Conservation (phyloP, 2,329 filamentous ascomycete species). For the Fusarium oxysporum region DNA sequence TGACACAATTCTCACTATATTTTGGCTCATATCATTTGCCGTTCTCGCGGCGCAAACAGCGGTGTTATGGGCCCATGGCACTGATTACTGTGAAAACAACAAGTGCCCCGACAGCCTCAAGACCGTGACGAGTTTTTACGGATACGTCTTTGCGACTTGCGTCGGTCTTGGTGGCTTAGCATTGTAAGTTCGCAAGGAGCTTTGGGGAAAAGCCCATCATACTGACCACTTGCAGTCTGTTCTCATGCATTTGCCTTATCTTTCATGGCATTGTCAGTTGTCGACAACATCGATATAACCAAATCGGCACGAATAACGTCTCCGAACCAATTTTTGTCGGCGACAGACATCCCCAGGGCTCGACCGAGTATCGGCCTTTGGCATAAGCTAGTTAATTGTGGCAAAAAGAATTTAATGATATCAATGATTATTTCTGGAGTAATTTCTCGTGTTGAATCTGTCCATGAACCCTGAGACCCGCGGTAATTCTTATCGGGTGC, state of each 20-base stretch:
- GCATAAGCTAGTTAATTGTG: fast-evolving
- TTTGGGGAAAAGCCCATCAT: fast-evolving
- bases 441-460: neutral
- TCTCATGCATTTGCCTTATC: constrained; percentile 56
- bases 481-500: neutral
- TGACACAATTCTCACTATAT: constrained; percentile 63
- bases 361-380: constrained; percentile 1
- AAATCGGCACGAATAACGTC: constrained; percentile 15
- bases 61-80: constrained; percentile 31
- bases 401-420: neutral
- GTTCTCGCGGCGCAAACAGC: constrained; percentile 53
- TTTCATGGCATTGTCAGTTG: constrained; percentile 56
- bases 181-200: constrained; percentile 53
- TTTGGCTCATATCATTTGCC: constrained; percentile 63
- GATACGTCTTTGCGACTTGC: constrained; percentile 49
- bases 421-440: neutral
- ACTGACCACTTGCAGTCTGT: constrained; percentile 48
- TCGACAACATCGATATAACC: constrained; percentile 54
- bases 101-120: constrained; percentile 32
- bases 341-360: neutral
- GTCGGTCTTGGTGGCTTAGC: constrained; percentile 56
- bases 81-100: constrained; percentile 41
- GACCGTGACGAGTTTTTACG: constrained; percentile 34
- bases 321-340: neutral
- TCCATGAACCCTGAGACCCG: fast-evolving